A percentile compares a stretch with the other conserved stretches of the same genome.
These are phyloP conservation scores for Lizonia empirigonia DNA, from an alignment of 2,329 filamentous ascomycete species.

Conservation along the genomic window DNA sequence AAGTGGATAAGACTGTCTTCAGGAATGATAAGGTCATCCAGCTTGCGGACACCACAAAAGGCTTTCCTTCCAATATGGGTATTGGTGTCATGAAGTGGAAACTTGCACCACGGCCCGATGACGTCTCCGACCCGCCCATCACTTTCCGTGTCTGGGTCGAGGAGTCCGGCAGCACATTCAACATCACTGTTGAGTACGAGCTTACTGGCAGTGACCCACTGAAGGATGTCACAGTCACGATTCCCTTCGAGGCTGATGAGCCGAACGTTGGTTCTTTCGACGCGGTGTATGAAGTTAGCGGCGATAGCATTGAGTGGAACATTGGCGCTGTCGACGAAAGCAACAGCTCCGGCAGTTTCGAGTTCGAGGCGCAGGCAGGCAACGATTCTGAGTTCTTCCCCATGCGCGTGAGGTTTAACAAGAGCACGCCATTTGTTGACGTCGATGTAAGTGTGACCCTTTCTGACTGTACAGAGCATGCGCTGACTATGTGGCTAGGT, in stretches of 20 bases:
- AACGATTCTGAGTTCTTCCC: conserved; percentile 98
- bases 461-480: background rate
- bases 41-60: conserved; percentile 83
- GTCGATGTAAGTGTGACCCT: conserved; percentile 75
- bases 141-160: conserved; percentile 99
- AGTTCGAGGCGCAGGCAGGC: conserved; percentile 88
- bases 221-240: conserved; percentile 82
- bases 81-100: conserved; percentile 95
- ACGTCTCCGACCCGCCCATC: conserved; percentile 81
- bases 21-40: conserved; percentile 83
- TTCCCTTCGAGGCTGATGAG: conserved; percentile 84
- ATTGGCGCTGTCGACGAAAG: conserved; percentile 84
- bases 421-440: conserved; percentile 84
- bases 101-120: conserved; percentile 79
- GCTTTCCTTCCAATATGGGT: conserved; percentile 92
- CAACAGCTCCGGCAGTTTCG: conserved; percentile 84
- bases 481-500: conserved; percentile 59
- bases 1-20: conserved; percentile 90
- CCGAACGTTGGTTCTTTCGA: conserved; percentile 92
- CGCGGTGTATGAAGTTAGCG: conserved; percentile 89
- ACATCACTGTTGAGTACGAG: conserved; percentile 95
- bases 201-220: conserved; percentile 79
- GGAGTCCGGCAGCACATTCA: conserved; percentile 80
- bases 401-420: conserved; percentile 89
- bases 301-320: conserved; percentile 91